Percentiles rank a stretch among this genome's conserved stretches.
Conservation (phyloP, 2,329 filamentous ascomycete species). For the Nemania bipapillata region DNA sequence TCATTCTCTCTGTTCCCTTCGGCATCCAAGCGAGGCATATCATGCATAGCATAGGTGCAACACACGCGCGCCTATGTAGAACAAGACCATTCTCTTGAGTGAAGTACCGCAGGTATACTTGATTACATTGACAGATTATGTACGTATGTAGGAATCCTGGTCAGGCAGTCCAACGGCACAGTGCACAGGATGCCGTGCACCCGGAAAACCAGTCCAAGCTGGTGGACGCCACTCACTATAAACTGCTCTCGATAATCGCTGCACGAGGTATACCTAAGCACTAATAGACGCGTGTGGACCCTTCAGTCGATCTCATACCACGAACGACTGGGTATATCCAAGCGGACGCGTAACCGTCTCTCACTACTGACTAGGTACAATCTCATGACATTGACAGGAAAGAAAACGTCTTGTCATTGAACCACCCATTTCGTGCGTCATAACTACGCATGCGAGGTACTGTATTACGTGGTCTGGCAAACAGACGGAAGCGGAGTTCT, state of each 20-base stretch:
- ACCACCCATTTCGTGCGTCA: constrained; percentile 27
- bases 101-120: neutral
- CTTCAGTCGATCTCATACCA: constrained; percentile 25
- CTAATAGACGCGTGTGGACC: constrained; percentile 12
- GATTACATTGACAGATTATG: neutral
- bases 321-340: constrained; percentile 7
- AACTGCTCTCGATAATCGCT: neutral
- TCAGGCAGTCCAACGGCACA: constrained; percentile 10
- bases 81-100: neutral
- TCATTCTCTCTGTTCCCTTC: neutral
- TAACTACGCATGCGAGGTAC: constrained; percentile 4
- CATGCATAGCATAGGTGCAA: neutral
- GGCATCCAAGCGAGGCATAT: neutral
- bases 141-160: neutral
- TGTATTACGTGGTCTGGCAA: constrained; percentile 19
- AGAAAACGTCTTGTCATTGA: constrained; percentile 5
- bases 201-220: constrained; percentile 4
- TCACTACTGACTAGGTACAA: constrained; percentile 20
- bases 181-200: constrained; percentile 19
- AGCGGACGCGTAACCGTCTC: constrained; percentile 32
- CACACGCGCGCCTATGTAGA: neutral
- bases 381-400: constrained; percentile 7
- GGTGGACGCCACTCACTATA: constrained; percentile 24
- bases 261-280: constrained; percentile 11
- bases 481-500: constrained; percentile 6